Evolutionary conservation across 225 moss, liverwort and hornwort genomes (phyloP).

Genomic region (Lunularia cruciata): DNA sequence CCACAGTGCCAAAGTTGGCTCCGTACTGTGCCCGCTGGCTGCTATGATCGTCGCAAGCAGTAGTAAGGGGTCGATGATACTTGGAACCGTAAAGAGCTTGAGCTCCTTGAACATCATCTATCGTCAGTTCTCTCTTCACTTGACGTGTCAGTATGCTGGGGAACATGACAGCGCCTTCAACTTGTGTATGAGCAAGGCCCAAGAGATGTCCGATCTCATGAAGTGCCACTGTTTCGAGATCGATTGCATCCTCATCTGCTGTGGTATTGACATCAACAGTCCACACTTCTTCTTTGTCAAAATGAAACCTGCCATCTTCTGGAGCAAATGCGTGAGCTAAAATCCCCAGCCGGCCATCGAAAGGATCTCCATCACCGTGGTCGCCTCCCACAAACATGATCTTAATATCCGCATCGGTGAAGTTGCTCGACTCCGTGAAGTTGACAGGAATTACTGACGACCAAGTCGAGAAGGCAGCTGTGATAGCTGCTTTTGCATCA

Average conservation of each 20-base stretch:
- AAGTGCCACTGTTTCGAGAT: slow-evolving; percentile 42
- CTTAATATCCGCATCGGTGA: slow-evolving; percentile 33
- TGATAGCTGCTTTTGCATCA: slow-evolving; percentile 19
- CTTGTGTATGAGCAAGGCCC: slow-evolving; percentile 40
- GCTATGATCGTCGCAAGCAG: slow-evolving; percentile 5
- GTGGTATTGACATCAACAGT: slow-evolving; percentile 10
- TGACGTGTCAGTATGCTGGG: slow-evolving; percentile 22
- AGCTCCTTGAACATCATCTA: slow-evolving; percentile 24
- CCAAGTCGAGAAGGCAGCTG: slow-evolving; percentile 27
- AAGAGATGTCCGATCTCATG: slow-evolving; percentile 64
- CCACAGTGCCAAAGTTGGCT: neutral
- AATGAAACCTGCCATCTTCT: slow-evolving; percentile 43
- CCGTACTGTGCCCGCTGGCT: slow-evolving; percentile 9
- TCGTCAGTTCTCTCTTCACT: slow-evolving; percentile 11
- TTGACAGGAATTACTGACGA: slow-evolving; percentile 31
- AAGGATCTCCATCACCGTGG: slow-evolving; percentile 44
- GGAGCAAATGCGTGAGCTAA: slow-evolving; percentile 49
- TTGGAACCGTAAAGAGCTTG: slow-evolving; percentile 46
- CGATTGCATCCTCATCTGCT: slow-evolving; percentile 15
- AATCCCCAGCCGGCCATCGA: slow-evolving; percentile 47
- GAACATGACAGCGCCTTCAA: slow-evolving; percentile 40
- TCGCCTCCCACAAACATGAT: slow-evolving; percentile 30
- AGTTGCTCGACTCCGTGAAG: slow-evolving; percentile 30
- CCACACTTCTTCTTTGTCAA: slow-evolving; percentile 50
- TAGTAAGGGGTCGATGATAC: slow-evolving; percentile 27